Conservation (phyloP, 2,329 filamentous ascomycete species). For the Hysterium pulicare region DNA sequence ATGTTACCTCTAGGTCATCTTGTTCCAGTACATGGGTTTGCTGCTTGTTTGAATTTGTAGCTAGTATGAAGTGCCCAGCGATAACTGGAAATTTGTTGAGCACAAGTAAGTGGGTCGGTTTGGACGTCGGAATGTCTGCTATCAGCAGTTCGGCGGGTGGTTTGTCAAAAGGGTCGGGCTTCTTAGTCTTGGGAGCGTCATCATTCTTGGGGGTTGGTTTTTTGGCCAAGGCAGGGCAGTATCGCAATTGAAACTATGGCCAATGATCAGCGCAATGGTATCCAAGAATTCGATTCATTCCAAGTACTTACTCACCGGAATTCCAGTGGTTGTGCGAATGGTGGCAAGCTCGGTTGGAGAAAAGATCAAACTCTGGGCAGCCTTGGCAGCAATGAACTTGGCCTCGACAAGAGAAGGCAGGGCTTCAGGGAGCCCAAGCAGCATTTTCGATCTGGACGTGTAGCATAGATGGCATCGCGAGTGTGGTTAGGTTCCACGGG, state of each 20-base stretch:
- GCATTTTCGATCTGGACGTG: too few relatives aligned
- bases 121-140: constrained; percentile 43
- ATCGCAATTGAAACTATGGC: constrained; percentile 68
- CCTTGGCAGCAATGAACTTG: constrained; percentile 36
- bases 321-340: constrained; percentile 33
- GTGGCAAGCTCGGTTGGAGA: constrained; percentile 39
- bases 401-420: constrained; percentile 36
- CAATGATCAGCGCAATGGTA: too few relatives aligned
- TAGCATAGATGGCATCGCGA: too few relatives aligned
- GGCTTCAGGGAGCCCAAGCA: constrained; percentile 30
- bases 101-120: constrained; percentile 59
- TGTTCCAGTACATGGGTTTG: constrained; percentile 63
- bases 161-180: constrained; percentile 61
- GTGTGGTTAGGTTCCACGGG: too few relatives aligned
- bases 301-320: constrained; percentile 31
- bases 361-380: constrained; percentile 34
- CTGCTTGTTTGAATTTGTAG: constrained; percentile 60
- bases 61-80: constrained; percentile 68
- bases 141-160: constrained; percentile 55
- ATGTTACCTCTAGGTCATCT: constrained; percentile 59
- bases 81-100: constrained; percentile 75
- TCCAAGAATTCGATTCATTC: constrained; percentile 6
- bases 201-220: constrained; percentile 51
- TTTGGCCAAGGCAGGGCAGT: constrained; percentile 64
- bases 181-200: constrained; percentile 17